A percentile compares a stretch with the other conserved stretches of the same genome.
Conservation (phyloP, 768 basidiomycete genomes). For the Lactarius tabidus region DNA sequence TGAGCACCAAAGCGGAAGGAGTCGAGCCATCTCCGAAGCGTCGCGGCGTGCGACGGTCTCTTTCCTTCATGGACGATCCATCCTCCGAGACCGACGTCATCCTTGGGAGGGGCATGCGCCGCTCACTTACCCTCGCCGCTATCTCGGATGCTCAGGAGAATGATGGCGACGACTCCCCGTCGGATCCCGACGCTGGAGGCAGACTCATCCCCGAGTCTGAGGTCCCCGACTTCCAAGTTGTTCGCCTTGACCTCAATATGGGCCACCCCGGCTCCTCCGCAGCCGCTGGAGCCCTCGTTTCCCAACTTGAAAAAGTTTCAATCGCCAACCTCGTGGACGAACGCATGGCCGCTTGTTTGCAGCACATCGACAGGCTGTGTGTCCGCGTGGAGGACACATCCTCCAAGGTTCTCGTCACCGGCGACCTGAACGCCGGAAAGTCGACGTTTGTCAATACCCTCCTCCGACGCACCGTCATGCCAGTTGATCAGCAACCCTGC, state of each 20-base stretch:
- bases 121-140: conserved; percentile 56
- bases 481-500: conserved; percentile 96
- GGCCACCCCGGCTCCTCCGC: conserved; percentile 65
- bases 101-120: conserved; percentile 46
- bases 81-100: conserved; percentile 61
- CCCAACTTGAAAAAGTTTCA: conserved; percentile 88
- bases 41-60: conserved; percentile 54
- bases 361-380: conserved; percentile 81
- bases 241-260: conserved; percentile 90
- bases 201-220: conserved; percentile 40
- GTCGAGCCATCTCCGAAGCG: conserved; percentile 32
- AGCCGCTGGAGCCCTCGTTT: conserved; percentile 68
- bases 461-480: conserved; percentile 87
- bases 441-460: conserved; percentile 97
- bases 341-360: conserved; percentile 66
- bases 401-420: conserved; percentile 95
- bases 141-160: conserved; percentile 42
- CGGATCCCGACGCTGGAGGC: conserved; percentile 29
- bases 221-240: conserved; percentile 71
- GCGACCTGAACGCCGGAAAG: conserved; percentile 97
- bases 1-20: conserved; percentile 45
- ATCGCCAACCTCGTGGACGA: conserved; percentile 91
- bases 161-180: conserved; percentile 34
- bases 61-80: conserved; percentile 86
- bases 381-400: conserved; percentile 86